phyloP scores from a whole-genome alignment of 192 early-diverging fungal species.

The Martensiomyces pterosporus region DNA sequence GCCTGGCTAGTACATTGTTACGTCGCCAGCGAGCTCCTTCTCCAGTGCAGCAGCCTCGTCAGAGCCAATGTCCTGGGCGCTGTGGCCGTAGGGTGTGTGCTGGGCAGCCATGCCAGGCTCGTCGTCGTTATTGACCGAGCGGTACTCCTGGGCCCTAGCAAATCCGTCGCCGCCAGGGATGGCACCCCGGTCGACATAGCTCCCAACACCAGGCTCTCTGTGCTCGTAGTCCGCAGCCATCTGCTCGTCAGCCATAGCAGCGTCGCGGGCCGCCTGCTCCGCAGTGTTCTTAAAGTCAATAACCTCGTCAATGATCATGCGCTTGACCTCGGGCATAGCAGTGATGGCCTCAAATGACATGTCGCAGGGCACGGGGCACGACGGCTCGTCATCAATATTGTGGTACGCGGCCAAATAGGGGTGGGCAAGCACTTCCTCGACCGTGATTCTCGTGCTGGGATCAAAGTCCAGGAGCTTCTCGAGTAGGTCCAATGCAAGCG shows the following conservation, averaged over 20 bases:
- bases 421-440: conserved; percentile 89
- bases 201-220: conserved; percentile 7
- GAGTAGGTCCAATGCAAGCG: conserved; percentile 79
- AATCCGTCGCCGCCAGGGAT: conserved; percentile 22
- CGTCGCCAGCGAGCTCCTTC: conserved; percentile 42
- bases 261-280: conserved; percentile 41
- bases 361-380: conserved; percentile 37
- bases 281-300: conserved; percentile 68
- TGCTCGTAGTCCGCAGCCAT: conserved; percentile 19
- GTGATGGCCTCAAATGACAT: conserved; percentile 44
- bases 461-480: conserved; percentile 89
- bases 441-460: conserved; percentile 86
- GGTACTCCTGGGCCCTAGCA: conserved; percentile 42
- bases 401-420: conserved; percentile 92
- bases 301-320: conserved; percentile 77
- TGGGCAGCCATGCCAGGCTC: conserved; percentile 43
- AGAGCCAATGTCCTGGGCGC: conserved; percentile 10
- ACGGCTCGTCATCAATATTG: conserved; percentile 78
- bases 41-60: conserved; percentile 36
- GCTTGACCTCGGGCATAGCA: conserved; percentile 47
- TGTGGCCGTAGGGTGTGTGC: conserved; percentile 22
- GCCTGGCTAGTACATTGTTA: conserved; percentile 15
- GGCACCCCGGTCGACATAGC: conserved; percentile 11
- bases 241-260: conserved; percentile 23
- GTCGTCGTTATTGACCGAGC: conserved; percentile 28